Base-by-base conservation (phyloP, 2,329 filamentous ascomycete genomes). In the Pseudocercospora crystallina region DNA sequence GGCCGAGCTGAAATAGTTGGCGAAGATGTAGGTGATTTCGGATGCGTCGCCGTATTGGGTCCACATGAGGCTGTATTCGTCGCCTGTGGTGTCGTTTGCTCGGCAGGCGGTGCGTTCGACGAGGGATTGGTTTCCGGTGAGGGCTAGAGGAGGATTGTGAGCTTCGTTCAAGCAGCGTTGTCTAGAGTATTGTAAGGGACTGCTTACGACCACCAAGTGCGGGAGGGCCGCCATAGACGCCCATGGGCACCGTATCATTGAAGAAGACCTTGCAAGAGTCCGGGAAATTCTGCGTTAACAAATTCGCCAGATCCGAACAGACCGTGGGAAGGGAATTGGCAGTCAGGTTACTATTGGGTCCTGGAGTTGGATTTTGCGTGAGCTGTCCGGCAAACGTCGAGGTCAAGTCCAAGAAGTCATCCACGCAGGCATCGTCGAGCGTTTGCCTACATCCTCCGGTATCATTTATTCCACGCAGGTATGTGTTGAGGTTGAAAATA, bases 201-300 rank as follows among this genome's bases (percentile, higher is more conserved):
- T 7, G 15, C 46, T 32, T 42, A 49, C 46, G 35, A 14, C 53
- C 53, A 9, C 53, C 53, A 11, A 51, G n/a, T 8, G 48, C 39
- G 14, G 53, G 53, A 8, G 35, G 14, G 2, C 49, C 45, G 2
- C 53, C 53, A 12, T 13, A 44, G 5, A 55, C 30, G 2, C 38
- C 15, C 15, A 46, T 37, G 4, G 49, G 43, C 1, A 32, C 20
- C 8, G 53, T 47, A 1, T 38, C 38, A 15, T 55, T 51, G 45
- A 55, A 55, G 36, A 52, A 55, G 11, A 39, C 39, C 30, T 47
- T 49, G 35, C 53, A 55, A n/a, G 43, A 49, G 3, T 32, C 38
- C 5, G 54, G 54, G 14, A 56, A 54, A 31, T 56, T 56, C 10
- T 39, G 11, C n/a, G 47, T 53, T 11, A 53, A 8, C 32, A 47